Base-by-base conservation (phyloP, 768 basidiomycete species). In the Tricholoma sp. region DNA sequence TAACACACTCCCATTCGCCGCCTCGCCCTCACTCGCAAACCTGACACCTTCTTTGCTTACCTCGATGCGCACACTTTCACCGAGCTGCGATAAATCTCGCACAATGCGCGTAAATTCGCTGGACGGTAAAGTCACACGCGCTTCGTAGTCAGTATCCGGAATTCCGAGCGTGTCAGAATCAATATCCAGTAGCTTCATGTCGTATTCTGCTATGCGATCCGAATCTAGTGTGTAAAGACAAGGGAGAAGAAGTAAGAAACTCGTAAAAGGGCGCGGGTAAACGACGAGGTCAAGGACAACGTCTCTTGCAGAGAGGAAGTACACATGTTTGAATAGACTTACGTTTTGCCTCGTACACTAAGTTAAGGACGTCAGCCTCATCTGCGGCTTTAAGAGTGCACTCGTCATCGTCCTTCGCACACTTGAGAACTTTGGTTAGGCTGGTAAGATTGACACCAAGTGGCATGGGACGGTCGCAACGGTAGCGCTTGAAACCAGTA, bases 101-200 rank as follows among this genome's bases (percentile, higher is more conserved):
- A 96, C 93, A 68, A 99, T 98, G 52, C 95, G 86, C 28, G 85
- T 73, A 67, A 99, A 98, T 70, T 99, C 97, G 34, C 77, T 57
- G 0, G 94, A 83, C 7, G 90, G 82, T 84, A 99, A 86, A 17
- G 86, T 86, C 49, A 98, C 86, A 55, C 89, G 87, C 3, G 93
- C 92, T 65, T 98, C 96, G 72, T 98, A 99, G 50, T 95, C 89
- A 2, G 97, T 99, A 61, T 98, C 95, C 13, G 97, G 97, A 66
- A 98, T 98, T 49, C 89, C 88, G 52, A 98, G 88, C 45, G 84
- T 86, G 73, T 99, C 97, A 20, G 91, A 78, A 70, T 99, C 96
- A 67, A 99, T 99, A 66, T 98, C 96, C 96, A 99, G 98, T 53
- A 98, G 84, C 71, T 98, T 98, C 89, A 99, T 92, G 64, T 97